Percentiles rank a stretch among this genome's conserved stretches.
Evolutionary conservation across 345 rosid species (phyloP).

Genomic region (Citrus hindsii): DNA sequence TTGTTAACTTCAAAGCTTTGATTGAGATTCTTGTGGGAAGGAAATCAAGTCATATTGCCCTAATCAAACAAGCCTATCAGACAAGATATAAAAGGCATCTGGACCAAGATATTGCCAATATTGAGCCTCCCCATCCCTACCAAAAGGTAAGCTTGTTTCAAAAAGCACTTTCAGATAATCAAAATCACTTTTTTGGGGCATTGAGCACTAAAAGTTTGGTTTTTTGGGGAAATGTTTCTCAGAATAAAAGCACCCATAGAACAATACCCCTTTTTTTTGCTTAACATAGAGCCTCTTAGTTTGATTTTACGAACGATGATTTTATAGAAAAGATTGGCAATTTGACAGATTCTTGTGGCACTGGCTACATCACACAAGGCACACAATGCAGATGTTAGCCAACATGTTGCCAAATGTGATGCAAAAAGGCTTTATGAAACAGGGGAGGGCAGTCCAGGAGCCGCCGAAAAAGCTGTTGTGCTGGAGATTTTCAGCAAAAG

Average conservation of each 20-base stretch:
- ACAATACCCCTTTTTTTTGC: not conserved
- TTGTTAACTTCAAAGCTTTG: slow-evolving; percentile 35
- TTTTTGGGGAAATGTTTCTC: not conserved
- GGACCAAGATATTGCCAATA: slow-evolving; percentile 51
- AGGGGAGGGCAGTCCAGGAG: slow-evolving; percentile 47
- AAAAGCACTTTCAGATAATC: not conserved
- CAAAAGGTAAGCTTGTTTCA: slow-evolving; percentile 40
- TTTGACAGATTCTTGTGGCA: slow-evolving; percentile 53
- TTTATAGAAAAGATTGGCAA: not conserved
- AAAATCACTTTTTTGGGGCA: not conserved
- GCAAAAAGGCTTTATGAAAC: slow-evolving; percentile 53
- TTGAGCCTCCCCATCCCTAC: slow-evolving; percentile 59
- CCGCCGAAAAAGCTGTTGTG: slow-evolving; percentile 46
- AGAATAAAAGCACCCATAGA: not conserved
- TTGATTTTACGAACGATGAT: not conserved
- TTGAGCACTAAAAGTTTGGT: not conserved
- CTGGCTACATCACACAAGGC: slow-evolving; percentile 64
- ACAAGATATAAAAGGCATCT: slow-evolving; percentile 40
- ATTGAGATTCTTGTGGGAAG: slow-evolving; percentile 57
- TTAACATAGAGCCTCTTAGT: not conserved
- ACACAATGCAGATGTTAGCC: slow-evolving; percentile 55
- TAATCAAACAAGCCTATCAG: slow-evolving; percentile 52
- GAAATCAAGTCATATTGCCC: slow-evolving; percentile 56
- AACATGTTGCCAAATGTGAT: slow-evolving; percentile 56
- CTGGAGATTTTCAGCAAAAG: slow-evolving; percentile 66